phyloP scores from a whole-genome alignment of 1,139 yeast species.

The Suhomyces anneliseae region DNA sequence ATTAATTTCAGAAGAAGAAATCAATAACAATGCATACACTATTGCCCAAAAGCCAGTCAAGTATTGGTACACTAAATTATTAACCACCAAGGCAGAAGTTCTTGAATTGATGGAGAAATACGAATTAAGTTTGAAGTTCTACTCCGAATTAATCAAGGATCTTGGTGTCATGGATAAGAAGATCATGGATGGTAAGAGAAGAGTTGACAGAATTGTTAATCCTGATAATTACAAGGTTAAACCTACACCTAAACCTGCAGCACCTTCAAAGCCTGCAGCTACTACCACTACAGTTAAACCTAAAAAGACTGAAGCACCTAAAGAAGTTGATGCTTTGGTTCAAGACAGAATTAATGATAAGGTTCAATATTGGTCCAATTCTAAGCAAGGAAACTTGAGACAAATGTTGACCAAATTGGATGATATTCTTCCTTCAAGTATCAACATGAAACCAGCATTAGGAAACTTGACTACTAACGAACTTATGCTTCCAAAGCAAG shows the following conservation, averaged over 20 bases:
- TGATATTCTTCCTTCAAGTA: conserved; percentile 21
- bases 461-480: conserved; percentile 54
- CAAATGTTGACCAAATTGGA: conserved; percentile 21
- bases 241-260: conserved; percentile 17
- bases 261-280: conserved; percentile 12
- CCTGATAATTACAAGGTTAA: conserved; percentile 33
- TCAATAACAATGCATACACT: conserved; percentile 21
- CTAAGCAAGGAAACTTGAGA: conserved; percentile 23
- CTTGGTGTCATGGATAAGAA: conserved; percentile 63
- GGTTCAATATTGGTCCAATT: conserved; percentile 20
- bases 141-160: conserved; percentile 60
- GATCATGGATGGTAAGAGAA: conserved; percentile 76
- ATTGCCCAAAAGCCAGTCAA: conserved; percentile 58
- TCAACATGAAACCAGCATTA: conserved; percentile 16
- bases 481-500: conserved; percentile 86
- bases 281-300: conserved; percentile 20
- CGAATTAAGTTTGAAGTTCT: conserved; percentile 59
- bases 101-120: conserved; percentile 75
- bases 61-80: conserved; percentile 72
- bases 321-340: conserved; percentile 14
- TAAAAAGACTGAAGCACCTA: conserved; percentile 4
- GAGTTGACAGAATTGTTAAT: conserved; percentile 67
- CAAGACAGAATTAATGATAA: conserved; percentile 15
- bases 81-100: conserved; percentile 76
- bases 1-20: conserved; percentile 48